A percentile compares a stretch with the other conserved stretches of the same genome.
Conservation (phyloP, 495 filamentous ascomycete genomes). For the Cairneyella variabilis region DNA sequence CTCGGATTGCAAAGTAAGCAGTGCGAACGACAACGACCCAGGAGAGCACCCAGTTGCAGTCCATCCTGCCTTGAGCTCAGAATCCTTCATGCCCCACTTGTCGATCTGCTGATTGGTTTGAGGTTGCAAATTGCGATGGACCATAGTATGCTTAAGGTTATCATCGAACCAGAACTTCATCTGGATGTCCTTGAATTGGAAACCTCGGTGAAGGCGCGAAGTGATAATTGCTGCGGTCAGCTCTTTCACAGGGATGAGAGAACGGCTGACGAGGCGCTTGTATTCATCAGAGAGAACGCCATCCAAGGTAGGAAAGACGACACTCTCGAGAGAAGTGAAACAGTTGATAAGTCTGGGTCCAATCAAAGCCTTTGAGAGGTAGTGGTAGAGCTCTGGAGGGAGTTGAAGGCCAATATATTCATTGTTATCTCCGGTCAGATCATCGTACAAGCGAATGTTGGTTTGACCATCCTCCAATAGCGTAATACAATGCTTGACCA, state of each 20-base stretch:
- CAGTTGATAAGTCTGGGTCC: conserved; percentile 76
- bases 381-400: conserved; percentile 88
- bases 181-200: conserved; percentile 68
- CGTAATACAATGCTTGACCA: conserved; percentile 70
- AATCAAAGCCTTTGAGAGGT: conserved; percentile 78
- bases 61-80: conserved; percentile 40
- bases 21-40: conserved; percentile 51
- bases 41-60: conserved; percentile 22
- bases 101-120: conserved; percentile 58
- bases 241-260: conserved; percentile 67
- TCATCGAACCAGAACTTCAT: conserved; percentile 85
- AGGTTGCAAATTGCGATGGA: conserved; percentile 61
- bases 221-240: conserved; percentile 73
- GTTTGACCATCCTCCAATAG: conserved; percentile 72
- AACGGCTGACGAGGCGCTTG: conserved; percentile 66
- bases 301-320: conserved; percentile 74
- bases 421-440: conserved; percentile 75
- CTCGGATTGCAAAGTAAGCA: conserved; percentile 56
- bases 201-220: conserved; percentile 74
- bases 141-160: conserved; percentile 49
- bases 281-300: conserved; percentile 78
- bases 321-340: conserved; percentile 71
- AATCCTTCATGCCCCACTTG: conserved; percentile 68
- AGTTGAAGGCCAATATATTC: conserved; percentile 86
- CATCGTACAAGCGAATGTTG: conserved; percentile 62